Percentiles rank a stretch among this genome's conserved stretches.
Evolutionary conservation across 441 rosid genomes (phyloP).

Genomic region (Isatis lusitanica): DNA sequence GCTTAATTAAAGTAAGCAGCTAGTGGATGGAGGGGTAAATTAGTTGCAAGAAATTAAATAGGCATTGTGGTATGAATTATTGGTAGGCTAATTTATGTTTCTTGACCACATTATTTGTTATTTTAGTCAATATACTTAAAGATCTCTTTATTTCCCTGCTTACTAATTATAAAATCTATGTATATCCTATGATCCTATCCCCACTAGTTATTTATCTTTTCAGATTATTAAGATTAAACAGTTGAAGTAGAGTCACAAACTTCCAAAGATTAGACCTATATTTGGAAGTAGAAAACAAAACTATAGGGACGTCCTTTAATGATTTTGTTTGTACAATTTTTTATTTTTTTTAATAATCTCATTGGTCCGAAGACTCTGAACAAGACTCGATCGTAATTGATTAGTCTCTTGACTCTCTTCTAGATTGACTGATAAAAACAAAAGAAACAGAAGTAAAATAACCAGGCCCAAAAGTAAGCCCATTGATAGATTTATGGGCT

Average conservation of each 20-base stretch:
- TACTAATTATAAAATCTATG: slow-evolving; percentile 30
- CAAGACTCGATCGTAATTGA: not conserved
- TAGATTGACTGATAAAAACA: not conserved
- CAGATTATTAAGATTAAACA: slow-evolving; percentile 26
- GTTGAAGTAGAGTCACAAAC: slow-evolving; percentile 25
- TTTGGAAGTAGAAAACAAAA: slow-evolving; percentile 4
- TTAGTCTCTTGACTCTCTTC: not conserved
- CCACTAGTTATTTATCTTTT: slow-evolving; percentile 21
- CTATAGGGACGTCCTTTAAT: not conserved
- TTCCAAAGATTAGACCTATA: slow-evolving; percentile 11
- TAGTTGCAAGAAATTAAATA: slow-evolving; percentile 11
- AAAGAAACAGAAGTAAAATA: not conserved
- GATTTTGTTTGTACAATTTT: slow-evolving; percentile 7
- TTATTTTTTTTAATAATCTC: not conserved
- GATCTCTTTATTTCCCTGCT: slow-evolving; percentile 33
- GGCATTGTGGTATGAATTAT: slow-evolving; percentile 28
- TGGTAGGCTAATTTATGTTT: slow-evolving; percentile 28
- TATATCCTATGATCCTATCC: slow-evolving; percentile 16
- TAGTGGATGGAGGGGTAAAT: slow-evolving; percentile 28
- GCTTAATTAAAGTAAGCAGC: slow-evolving; percentile 26
- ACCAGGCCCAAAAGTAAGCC: not conserved
- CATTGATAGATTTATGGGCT: not conserved
- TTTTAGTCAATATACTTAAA: slow-evolving; percentile 21
- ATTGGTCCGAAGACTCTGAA: slow-evolving; percentile 4
- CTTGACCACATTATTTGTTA: slow-evolving; percentile 29